Evolutionary conservation across 352 stramenopile genomes (phyloP).

Genomic region (Phytopythium montanum): DNA sequence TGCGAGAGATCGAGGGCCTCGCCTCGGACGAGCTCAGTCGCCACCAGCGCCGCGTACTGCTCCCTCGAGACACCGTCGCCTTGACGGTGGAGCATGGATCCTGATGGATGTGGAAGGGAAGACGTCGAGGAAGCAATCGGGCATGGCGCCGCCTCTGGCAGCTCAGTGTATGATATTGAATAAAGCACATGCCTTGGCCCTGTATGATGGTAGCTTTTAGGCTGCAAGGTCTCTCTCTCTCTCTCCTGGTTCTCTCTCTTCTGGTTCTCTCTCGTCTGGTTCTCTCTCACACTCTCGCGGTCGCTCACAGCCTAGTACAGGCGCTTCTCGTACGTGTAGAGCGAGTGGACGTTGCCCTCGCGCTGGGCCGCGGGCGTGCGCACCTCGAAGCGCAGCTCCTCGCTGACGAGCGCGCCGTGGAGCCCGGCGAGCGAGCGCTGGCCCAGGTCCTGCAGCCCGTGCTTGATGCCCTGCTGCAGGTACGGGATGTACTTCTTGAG

Average conservation of each 20-base stretch:
- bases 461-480: conserved; percentile 97
- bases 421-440: conserved; percentile 89
- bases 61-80: conserved; percentile 5
- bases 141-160: not conserved
- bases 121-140: not conserved
- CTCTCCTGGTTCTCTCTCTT: not conserved
- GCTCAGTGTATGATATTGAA: not conserved
- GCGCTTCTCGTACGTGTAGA: conserved; percentile 97
- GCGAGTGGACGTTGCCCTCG: conserved; percentile 98
- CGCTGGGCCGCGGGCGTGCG: conserved; percentile 98
- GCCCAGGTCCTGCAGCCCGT: conserved; percentile 98
- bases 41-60: conserved; percentile 24
- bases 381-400: conserved; percentile 95
- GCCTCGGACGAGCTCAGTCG: conserved; percentile 24
- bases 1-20: conserved; percentile 72
- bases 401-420: conserved; percentile 74
- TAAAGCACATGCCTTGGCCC: not conserved
- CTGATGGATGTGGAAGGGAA: too few relatives aligned
- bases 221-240: not conserved
- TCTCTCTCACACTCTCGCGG: too few relatives aligned
- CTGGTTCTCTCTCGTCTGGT: not conserved
- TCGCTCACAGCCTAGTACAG: conserved; percentile 60
- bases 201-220: not conserved
- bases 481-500: conserved; percentile 99
- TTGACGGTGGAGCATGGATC: too few relatives aligned